phyloP scores from a whole-genome alignment of 352 stramenopile genomes.

The Phytophthora foliorum region DNA sequence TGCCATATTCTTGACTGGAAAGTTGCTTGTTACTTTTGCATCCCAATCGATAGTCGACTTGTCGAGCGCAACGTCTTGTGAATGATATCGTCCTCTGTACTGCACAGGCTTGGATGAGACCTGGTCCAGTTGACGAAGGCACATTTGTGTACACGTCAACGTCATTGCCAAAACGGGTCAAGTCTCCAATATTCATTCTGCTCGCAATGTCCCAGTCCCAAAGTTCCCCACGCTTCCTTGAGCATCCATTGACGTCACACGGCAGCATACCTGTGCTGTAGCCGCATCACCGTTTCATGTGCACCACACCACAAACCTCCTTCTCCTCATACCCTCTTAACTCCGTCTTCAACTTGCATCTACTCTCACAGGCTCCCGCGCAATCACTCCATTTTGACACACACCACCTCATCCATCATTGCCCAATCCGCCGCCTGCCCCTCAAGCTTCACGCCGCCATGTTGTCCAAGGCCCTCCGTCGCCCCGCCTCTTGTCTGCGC shows the following conservation, averaged over 20 bases:
- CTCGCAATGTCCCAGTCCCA: background rate
- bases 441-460: constrained; percentile 18
- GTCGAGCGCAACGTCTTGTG: background rate
- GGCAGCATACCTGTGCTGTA: constrained; percentile 16
- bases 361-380: constrained; percentile 10
- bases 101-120: no score
- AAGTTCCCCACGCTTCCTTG: constrained; percentile 5
- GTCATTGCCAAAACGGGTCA: no score
- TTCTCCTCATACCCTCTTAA: background rate
- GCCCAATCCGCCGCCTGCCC: constrained; percentile 12
- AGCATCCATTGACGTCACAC: constrained; percentile 31
- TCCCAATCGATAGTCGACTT: background rate
- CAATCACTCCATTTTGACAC: constrained; percentile 17
- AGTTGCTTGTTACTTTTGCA: no score
- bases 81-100: no score
- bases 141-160: no score
- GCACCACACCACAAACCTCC: constrained; percentile 10
- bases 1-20: no score
- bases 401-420: constrained; percentile 6
- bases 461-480: constrained; percentile 34
- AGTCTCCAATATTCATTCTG: background rate
- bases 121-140: no score
- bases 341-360: constrained; percentile 16
- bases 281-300: constrained; percentile 17
- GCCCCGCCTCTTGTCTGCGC: constrained; percentile 1